Base-by-base conservation (phyloP, 2,329 filamentous ascomycete genomes). In the Onygena corvina region DNA sequence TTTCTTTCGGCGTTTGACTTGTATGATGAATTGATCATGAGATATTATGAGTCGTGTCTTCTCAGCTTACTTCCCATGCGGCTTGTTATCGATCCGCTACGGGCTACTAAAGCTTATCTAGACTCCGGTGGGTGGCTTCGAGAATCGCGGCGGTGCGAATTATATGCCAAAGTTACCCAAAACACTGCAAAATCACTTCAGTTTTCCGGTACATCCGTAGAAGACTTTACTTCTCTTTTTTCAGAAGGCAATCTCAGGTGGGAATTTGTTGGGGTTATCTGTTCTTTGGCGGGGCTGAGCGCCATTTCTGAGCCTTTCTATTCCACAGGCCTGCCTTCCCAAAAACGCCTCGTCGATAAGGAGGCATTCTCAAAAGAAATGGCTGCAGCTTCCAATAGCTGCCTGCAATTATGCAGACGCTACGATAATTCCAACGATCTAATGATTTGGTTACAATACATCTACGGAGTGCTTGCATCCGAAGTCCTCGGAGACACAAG, bases 161-260 rank as follows among this genome's bases (percentile, higher is more conserved):
- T 49, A 3, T 51, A 53, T 3, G 51, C 49, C 30, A 46, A 52
- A 8, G 53, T 63, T 20, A 55, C 64, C 21, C 52, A 60, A 42
- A 65, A 62, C 33, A 64, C 61, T 0, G 49, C 55, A 1, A 52
- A 57, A 12, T 42, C 34, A 12, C 55, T 64, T 4, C 46, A 55
- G 2, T 46, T 63, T 12, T 53, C 60, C 1, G 14, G 54, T 2
- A 54, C 51, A 1, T 57, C 61, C 30, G 63, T 64, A 1, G 51
- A 55, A 11, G 60, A 65, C 7, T 70, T 71, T 38, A 61, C 67
- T 50, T 58, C 57, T 12, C 50, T 67, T 1, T 69, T 62, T 48
- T 49, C 52, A 2, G 57, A 54, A 3, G 48, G 48, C 8, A 56
- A 56, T 30, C 47, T 57, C 11, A 52, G 58, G 34, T 59, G 57